Conservation (phyloP, 805 yeast species). For the Komagataella populi region DNA sequence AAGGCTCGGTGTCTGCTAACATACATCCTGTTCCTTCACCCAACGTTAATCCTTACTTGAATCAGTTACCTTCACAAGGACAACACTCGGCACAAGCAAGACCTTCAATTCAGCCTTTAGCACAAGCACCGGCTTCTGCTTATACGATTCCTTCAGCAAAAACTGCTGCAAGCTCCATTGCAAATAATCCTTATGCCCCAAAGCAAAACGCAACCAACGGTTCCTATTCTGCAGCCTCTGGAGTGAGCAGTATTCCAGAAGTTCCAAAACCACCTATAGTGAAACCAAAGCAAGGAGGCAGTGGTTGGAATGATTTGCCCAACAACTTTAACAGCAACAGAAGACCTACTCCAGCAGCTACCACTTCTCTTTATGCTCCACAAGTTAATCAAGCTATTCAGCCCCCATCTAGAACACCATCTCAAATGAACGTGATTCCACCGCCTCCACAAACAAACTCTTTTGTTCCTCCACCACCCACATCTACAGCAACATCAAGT, state of each 20-base stretch:
- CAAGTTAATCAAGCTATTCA: background rate
- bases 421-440: conserved; percentile 12
- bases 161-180: conserved; percentile 3
- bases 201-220: conserved; percentile 10
- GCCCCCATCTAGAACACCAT: conserved; percentile 2
- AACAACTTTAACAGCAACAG: background rate
- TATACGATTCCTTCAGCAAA: background rate
- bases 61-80: background rate
- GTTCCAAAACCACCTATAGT: background rate
- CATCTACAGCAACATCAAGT: conserved; percentile 6
- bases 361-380: background rate
- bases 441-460: conserved; percentile 14
- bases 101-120: background rate
- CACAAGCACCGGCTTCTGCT: conserved; percentile 1
- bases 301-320: background rate
- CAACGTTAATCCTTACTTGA: background rate
- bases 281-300: background rate
- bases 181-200: conserved; percentile 21
- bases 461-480: conserved; percentile 23
- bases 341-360: background rate
- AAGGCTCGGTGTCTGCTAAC: background rate
- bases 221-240: background rate
- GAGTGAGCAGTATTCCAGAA: background rate
- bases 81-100: background rate
- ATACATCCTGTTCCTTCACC: background rate